Base-by-base conservation (phyloP, 768 basidiomycete genomes). In the Cubamyces sp. region DNA sequence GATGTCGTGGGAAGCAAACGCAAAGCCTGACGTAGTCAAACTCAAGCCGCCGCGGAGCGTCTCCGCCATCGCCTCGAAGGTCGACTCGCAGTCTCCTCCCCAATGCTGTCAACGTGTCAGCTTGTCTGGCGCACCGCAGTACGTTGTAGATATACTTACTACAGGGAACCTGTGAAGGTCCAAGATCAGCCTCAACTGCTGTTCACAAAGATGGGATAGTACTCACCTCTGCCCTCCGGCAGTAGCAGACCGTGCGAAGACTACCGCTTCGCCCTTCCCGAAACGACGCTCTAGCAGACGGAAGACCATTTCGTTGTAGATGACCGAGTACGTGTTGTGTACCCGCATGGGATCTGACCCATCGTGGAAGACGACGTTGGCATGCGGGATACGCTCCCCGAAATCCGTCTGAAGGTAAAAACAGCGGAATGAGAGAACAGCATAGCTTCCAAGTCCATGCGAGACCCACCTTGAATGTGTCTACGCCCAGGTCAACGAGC, bases 61-160 rank as follows among this genome's bases (percentile, higher is more conserved):
- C 73, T 92, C 88, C 0, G 86, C 87, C 88, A 92, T 91, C 4
- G 87, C 90, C 70, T 88, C 87, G 75, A 83, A 90, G 1, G 87
- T 88, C 5, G 86, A 87, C 69, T 90, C 88, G 73, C 88, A 90
- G 63, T 91, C 88, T 2, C 90, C 88, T 51, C 87, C 86, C 87
- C 87, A 87, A 69, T 88, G 86, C 68, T 77, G 74, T 39, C 41
- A 49, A 18, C 7, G 14, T 30, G 28, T 54, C 68, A 77, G 16
- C 23, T 39, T 49, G 15, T 18, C 5, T 2, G 41, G 21, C 16
- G 21, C 48, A 39, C 26, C 37, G 8, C 25, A 1, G 21, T 19
- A 5, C 9, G 45, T 19, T 47, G 8, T 15, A 9, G 21, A 11
- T 8, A 47, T 7, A 71, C 74, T 57, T 53, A 74, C 74, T 51